Base-by-base conservation (phyloP, 2,329 filamentous ascomycete species). In the Coniochaeta prunicola region DNA sequence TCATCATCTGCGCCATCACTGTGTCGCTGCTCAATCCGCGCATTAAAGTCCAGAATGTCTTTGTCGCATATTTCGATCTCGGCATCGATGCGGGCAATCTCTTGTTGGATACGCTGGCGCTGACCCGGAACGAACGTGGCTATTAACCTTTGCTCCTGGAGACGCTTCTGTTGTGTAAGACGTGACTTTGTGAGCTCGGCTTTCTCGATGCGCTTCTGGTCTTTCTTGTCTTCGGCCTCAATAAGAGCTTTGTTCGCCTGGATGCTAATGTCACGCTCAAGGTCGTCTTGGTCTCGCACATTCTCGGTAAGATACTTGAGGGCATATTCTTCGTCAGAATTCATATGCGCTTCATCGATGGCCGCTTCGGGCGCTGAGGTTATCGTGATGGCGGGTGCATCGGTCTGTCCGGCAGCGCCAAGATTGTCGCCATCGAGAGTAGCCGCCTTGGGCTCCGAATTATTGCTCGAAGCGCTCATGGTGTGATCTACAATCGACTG, bases 221-320 rank as follows among this genome's bases (percentile, higher is more conserved):
- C 85, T 62, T 80, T 80, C 66, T 83, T 82, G 64, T 88, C 84
- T 62, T 88, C 85, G 42, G 80, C 80, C 58, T 86, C 83, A 50
- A 81, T 81, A 58, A 88, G 71, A 0, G 80, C 82, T 19, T 80
- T 75, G 58, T 81, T 85, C 4, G 84, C 85, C 64, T 88, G 81
- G 17, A 79, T 70, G 1, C 83, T 83, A 63, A 97, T 96, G 68
- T 96, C 92, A 62, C 91, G 83, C 72, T 97, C 93, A 21, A 97
- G 76, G 60, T 97, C 92, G 75, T 92, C 88, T 71, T 97, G 93
- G 67, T 96, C 86, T 59, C 91, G 86, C 24, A 94, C 85, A 59
- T 87, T 81, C 57, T 86, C 82, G 4, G 88, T 86, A 42, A 92
- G 75, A 48, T 81, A 81, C 59, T 80, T 77, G 30, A 92, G 75